phyloP scores from a whole-genome alignment of 768 basidiomycete species.

The Boletus barrowsii region DNA sequence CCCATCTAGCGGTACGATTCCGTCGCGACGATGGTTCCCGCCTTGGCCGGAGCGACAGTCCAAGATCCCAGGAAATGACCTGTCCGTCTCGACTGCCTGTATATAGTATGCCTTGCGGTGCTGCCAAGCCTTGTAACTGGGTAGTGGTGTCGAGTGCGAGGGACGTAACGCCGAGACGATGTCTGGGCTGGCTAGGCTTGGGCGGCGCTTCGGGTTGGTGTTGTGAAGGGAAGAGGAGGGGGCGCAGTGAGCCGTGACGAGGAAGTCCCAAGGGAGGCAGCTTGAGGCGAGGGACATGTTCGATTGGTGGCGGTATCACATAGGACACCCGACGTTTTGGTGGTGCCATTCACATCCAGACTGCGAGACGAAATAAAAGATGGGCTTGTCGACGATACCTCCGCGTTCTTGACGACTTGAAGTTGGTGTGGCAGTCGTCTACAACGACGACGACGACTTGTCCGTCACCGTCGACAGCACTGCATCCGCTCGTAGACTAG shows the following conservation, averaged over 20 bases:
- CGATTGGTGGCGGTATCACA: slow-evolving; percentile 72
- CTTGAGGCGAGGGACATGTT: slow-evolving; percentile 59
- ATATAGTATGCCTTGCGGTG: slow-evolving; percentile 86
- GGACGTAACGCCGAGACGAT: slow-evolving; percentile 82
- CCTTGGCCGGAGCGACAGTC: slow-evolving; percentile 53
- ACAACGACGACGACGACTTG: slow-evolving; percentile 1
- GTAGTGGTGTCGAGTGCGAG: slow-evolving; percentile 88
- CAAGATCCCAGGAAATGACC: slow-evolving; percentile 85
- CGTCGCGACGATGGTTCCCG: slow-evolving; percentile 28
- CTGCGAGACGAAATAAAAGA: background rate
- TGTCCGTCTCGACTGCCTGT: slow-evolving; percentile 88
- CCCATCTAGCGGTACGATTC: slow-evolving; percentile 53
- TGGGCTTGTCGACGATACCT: background rate
- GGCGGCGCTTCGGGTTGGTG: slow-evolving; percentile 18
- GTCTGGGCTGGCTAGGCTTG: slow-evolving; percentile 57
- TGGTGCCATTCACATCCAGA: slow-evolving; percentile 39
- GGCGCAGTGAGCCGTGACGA: slow-evolving; percentile 65
- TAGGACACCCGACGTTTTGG: slow-evolving; percentile 78
- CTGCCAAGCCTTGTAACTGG: slow-evolving; percentile 55
- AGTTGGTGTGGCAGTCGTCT: slow-evolving; percentile 1
- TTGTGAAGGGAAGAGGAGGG: slow-evolving; percentile 53
- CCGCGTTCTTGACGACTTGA: slow-evolving; percentile 1
- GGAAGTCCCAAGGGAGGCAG: slow-evolving; percentile 65
- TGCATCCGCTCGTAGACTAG: slow-evolving; percentile 3
- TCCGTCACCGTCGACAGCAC: background rate